A percentile compares a stretch with the other conserved stretches of the same genome.
phyloP scores from a whole-genome alignment of 441 rosid species.

The Lepidium campestre region DNA sequence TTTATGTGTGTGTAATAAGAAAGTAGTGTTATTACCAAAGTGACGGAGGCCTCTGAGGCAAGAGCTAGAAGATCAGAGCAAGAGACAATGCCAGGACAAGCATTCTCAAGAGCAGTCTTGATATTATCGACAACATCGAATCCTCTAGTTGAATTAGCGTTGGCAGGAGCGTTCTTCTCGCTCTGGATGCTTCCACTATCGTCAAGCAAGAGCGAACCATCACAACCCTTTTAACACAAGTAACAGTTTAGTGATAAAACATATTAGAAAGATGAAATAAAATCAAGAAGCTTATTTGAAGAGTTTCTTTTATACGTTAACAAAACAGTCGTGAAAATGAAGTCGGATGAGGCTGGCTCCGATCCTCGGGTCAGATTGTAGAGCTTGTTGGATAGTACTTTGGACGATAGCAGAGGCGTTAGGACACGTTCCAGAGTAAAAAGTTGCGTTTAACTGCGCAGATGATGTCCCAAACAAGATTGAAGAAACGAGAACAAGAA shows the following conservation, averaged over 20 bases:
- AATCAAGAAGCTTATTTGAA: neutral
- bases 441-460: slow-evolving; percentile 46
- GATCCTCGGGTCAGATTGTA: slow-evolving; percentile 40
- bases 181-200: slow-evolving; percentile 30
- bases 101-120: slow-evolving; percentile 44
- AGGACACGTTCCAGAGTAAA: slow-evolving; percentile 42
- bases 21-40: slow-evolving; percentile 30
- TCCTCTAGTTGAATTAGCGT: slow-evolving; percentile 37
- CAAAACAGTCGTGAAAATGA: slow-evolving; percentile 66
- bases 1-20: too few species aligned
- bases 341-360: slow-evolving; percentile 56
- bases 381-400: slow-evolving; percentile 39
- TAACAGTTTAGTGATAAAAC: neutral
- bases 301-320: slow-evolving; percentile 32
- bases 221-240: slow-evolving; percentile 46
- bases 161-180: slow-evolving; percentile 41
- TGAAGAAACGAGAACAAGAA: slow-evolving; percentile 15
- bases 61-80: slow-evolving; percentile 61
- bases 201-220: slow-evolving; percentile 57
- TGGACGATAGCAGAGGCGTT: slow-evolving; percentile 40
- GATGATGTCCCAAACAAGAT: slow-evolving; percentile 16
- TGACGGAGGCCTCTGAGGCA: slow-evolving; percentile 45
- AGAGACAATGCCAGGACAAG: slow-evolving; percentile 56
- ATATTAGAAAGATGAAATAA: neutral
- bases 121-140: slow-evolving; percentile 45